Base-by-base conservation (phyloP, 768 basidiomycete genomes). In the Pleurotus pulmonarius region DNA sequence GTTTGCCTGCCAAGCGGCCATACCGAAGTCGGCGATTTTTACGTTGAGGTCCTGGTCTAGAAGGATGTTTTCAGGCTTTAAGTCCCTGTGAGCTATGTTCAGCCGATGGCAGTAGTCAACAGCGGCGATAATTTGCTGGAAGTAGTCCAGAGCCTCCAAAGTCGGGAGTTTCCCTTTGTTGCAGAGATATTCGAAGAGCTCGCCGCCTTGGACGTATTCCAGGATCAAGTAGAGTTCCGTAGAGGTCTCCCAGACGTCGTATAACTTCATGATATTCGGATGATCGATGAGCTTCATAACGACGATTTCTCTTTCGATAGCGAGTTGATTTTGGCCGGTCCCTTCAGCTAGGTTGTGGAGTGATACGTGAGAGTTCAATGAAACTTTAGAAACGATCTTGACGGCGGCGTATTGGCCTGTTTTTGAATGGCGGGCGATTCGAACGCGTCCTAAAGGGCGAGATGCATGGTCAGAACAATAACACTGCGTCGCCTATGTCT, bases 221-320 rank as follows among this genome's bases (percentile, higher is more conserved):
- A 96, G 85, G 63, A 98, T 88, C 58, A 98, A 85, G 69, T 85
- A 97, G 61, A 96, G 82, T 57, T 95, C 87, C 29, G 83, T 81
- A 3, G 88, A 88, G 0, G 94, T 94, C 72, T 98, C 94, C 93
- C 92, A 98, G 60, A 98, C 94, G 67, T 98, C 95, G 74, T 94
- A 95, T 25, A 98, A 82, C 56, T 86, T 87, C 83, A 97, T 84
- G 61, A 98, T 85, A 69, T 96, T 94, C 2, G 94, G 94, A 67
- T 98, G 94, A 60, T 95, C 88, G 62, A 97, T 88, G 59, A 97
- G 85, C 70, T 97, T 98, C 94, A 98, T 95, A 65, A 97, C 87
- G 58, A 95, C 92, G 51, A 97, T 96, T 72, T 98, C 95, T 59
- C 94, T 83, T 69, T 96, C 91, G 59, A 97, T 85, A 47, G 87